Evolutionary conservation across 1,139 yeast species (phyloP), one percentile per base, ranked within the genome.

Genomic region (Scheffersomyces lignicola): DNA sequence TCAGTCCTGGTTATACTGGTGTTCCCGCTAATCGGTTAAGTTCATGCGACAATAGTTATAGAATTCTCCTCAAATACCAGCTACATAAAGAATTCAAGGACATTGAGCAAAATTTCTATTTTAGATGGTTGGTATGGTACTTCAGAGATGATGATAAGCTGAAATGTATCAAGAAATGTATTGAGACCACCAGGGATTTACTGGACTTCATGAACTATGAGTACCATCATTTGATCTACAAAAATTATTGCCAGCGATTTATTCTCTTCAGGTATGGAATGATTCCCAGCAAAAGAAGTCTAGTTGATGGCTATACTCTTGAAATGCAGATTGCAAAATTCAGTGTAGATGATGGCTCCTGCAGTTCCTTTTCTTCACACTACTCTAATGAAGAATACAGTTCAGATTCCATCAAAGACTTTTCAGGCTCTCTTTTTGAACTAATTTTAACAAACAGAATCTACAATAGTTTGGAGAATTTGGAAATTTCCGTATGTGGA

Each of bases 111-210:
- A 31, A 29, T 1, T 46, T 48, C 10, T 54, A 52, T 29, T 50
- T 39, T 33, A 44, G 45, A 13, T 56, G 61, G 61, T 38, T 36
- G 3, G 34, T 51, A 3, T 54, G 52, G 52, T 35, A 37, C 7
- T 18, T 29, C 10, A 24, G 36, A 5, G 34, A 27, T 7, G 42
- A 41, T 20, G 20, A 24, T 8, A 26, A 12, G 18, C 37, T 4
- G 34, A 31, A 4, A 35, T 39, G 8, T 39, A 43, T 18, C 20
- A 42, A 13, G 18, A 26, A 15, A 26, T 26, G 44, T 5, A 35
- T 55, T 13, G 56, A 51, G 31, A 52, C 47, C 18, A 32, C 37
- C 12, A 13, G 40, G 7, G 60, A 54, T 32, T 40, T 52, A 26
- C 16, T 10, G 16, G 29, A 26, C 5, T 26, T 26, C 11, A 10